Evolutionary conservation across 495 filamentous ascomycete genomes (phyloP).

Genomic region (Penicillium mononematosum): DNA sequence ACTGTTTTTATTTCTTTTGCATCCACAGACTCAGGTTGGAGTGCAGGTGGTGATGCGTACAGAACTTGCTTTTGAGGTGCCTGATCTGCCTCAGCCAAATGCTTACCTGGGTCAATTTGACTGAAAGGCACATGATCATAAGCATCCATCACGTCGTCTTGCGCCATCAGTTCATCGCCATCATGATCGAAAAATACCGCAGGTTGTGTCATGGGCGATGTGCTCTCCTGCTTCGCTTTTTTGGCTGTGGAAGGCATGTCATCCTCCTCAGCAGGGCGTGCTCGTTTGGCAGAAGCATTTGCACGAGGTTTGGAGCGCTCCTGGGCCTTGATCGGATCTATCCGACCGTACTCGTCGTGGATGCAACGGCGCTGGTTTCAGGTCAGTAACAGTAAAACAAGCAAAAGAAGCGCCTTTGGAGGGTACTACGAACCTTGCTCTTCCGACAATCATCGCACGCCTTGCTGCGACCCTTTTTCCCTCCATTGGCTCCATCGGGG

Average conservation of each 20-base stretch:
- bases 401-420: neutral
- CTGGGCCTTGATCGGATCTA: conserved; percentile 61
- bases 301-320: conserved; percentile 60
- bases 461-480: conserved; percentile 58
- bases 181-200: conserved; percentile 23
- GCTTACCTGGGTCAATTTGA: conserved; percentile 5
- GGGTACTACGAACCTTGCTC: conserved; percentile 54
- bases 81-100: conserved; percentile 20
- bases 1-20: conserved; percentile 33
- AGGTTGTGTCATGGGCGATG: conserved; percentile 31
- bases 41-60: conserved; percentile 43
- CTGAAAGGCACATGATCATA: conserved; percentile 17
- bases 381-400: conserved; percentile 3
- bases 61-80: conserved; percentile 24
- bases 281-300: conserved; percentile 47
- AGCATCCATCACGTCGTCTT: conserved; percentile 11
- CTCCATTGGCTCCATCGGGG: conserved; percentile 35
- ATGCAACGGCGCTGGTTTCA: conserved; percentile 61
- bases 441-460: conserved; percentile 66
- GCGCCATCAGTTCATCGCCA: conserved; percentile 11
- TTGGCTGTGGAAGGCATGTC: conserved; percentile 26
- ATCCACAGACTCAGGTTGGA: conserved; percentile 37
- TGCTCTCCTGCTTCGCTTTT: conserved; percentile 44
- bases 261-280: conserved; percentile 44
- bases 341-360: conserved; percentile 62